Percentiles rank a stretch among this genome's conserved stretches.
These are phyloP conservation scores for Boletus mariae DNA, from an alignment of 1,284 basidiomycete genomes.

Conservation along the genomic window DNA sequence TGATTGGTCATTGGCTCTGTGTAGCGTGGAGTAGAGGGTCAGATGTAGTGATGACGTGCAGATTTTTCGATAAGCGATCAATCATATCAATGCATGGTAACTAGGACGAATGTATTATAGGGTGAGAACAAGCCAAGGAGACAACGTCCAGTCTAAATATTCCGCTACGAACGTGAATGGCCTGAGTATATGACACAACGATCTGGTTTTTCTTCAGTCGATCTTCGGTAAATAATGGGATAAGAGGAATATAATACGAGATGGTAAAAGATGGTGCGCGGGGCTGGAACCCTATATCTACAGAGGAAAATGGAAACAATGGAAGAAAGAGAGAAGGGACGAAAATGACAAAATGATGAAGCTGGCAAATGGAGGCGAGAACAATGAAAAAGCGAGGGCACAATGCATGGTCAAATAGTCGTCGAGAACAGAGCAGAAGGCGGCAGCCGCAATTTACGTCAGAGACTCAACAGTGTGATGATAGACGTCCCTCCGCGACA, in stretches of 20 bases:
- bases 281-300: constrained; percentile 13
- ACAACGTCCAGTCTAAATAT: background rate
- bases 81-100: background rate
- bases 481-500: background rate
- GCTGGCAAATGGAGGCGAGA: background rate
- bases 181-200: constrained; percentile 10
- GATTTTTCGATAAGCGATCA: too few relatives aligned
- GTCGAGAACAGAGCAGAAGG: background rate
- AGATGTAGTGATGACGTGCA: too few relatives aligned
- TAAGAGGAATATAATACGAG: background rate
- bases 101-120: constrained; percentile 5
- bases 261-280: constrained; percentile 10
- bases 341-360: background rate
- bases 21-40: too few relatives aligned
- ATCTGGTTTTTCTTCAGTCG: constrained; percentile 5
- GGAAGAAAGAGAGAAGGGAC: background rate
- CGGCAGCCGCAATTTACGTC: background rate
- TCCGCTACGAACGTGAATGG: constrained; percentile 3
- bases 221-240: constrained; percentile 3
- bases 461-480: background rate
- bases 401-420: background rate
- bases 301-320: background rate
- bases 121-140: background rate
- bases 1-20: constrained; percentile 45
- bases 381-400: background rate